Percentiles rank a stretch among this genome's conserved stretches.
phyloP scores from a whole-genome alignment of 2,329 filamentous ascomycete genomes.

The Sphaceloma murrayae region DNA sequence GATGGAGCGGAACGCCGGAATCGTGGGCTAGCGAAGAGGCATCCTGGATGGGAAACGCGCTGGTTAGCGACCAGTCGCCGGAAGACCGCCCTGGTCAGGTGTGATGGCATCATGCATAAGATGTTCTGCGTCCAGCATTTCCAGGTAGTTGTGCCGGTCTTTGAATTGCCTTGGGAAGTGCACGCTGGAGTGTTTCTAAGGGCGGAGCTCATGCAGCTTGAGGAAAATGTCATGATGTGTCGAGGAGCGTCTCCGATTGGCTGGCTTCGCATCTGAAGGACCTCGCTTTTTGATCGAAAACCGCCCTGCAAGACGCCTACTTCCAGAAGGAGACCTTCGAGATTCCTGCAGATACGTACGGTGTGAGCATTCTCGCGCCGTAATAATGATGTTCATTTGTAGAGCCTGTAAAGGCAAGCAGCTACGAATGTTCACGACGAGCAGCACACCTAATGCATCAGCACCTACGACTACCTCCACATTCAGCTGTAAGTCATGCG shows the following conservation, averaged over 20 bases:
- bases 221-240: conserved; percentile 5
- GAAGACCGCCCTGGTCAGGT: conserved; percentile 52
- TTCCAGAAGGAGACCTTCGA: not conserved
- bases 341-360: not conserved
- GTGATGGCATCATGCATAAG: conserved; percentile 44
- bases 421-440: conserved; percentile 5
- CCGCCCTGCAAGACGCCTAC: not conserved
- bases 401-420: conserved; percentile 19
- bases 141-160: not conserved
- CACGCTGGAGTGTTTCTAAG: too few relatives aligned
- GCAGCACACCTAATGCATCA: too few relatives aligned
- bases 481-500: too few relatives aligned
- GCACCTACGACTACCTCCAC: too few relatives aligned
- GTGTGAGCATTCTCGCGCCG: not conserved
- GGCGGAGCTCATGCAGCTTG: not conserved
- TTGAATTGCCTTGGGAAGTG: too few relatives aligned
- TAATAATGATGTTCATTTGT: conserved; percentile 11
- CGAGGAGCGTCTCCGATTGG: conserved; percentile 12
- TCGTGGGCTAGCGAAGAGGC: conserved; percentile 20
- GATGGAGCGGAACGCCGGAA: not conserved
- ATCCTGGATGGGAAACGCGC: conserved; percentile 38
- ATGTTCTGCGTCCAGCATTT: not conserved
- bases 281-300: too few relatives aligned
- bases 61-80: conserved; percentile 47
- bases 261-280: not conserved